Evolutionary conservation across 306 rosid species (phyloP).

Genomic region (Pachyrhizus erosus): DNA sequence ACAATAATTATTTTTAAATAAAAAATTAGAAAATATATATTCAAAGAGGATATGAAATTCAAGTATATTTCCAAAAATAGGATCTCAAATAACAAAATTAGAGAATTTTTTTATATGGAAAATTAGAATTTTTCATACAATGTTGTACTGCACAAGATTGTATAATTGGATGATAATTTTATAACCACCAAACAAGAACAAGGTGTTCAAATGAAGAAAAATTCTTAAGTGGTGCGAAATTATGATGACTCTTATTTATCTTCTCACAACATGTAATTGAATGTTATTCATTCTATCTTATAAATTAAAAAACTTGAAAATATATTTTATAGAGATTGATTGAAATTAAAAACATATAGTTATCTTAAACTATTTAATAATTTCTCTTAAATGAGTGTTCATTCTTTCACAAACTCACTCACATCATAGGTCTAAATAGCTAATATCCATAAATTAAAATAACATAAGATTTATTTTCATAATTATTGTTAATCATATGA

Average conservation of each 20-base stretch:
- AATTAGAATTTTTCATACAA: neutral
- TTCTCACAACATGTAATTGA: too few relatives aligned
- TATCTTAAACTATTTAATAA: neutral
- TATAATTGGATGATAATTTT: neutral
- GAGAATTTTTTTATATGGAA: neutral
- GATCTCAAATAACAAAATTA: neutral
- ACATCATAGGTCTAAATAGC: neutral
- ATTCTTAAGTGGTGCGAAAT: too few relatives aligned
- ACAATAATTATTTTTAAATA: neutral
- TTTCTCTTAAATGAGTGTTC: neutral
- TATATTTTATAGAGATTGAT: neutral
- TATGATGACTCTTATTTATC: neutral
- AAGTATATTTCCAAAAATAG: neutral
- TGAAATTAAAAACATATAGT: too few relatives aligned
- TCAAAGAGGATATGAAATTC: neutral
- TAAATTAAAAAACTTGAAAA: neutral
- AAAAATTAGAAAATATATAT: neutral
- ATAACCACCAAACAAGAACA: neutral
- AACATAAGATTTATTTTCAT: neutral
- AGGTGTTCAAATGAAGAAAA: neutral
- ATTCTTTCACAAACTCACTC: neutral
- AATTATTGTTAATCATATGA: too few relatives aligned
- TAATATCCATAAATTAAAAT: neutral
- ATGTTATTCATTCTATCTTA: too few relatives aligned
- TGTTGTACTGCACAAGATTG: neutral